phyloP scores from a whole-genome alignment of 2,329 filamentous ascomycete species.

The Botrytis squamosa region DNA sequence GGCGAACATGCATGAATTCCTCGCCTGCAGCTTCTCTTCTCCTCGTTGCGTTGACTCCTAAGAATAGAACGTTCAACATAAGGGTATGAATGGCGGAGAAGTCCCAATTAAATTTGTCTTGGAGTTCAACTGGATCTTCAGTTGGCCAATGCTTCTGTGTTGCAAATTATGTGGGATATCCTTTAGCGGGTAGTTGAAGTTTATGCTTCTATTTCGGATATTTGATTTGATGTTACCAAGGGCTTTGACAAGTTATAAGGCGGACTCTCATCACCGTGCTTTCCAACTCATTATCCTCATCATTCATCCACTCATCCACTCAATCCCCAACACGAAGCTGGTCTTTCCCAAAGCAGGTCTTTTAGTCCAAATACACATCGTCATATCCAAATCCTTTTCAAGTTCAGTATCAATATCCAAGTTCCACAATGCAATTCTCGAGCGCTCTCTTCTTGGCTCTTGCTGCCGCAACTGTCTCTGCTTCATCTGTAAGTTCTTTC shows the following conservation, averaged over 20 bases:
- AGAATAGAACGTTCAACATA: constrained; percentile 8
- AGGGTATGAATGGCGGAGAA: neutral
- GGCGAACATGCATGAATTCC: constrained; percentile 2
- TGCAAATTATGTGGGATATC: constrained; percentile 1
- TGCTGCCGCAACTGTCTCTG: constrained; percentile 29
- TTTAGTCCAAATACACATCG: neutral
- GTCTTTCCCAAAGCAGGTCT: constrained; percentile 7
- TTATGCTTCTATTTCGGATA: constrained; percentile 2
- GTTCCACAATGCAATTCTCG: constrained; percentile 35
- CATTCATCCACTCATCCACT: constrained; percentile 9
- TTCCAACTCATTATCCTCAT: neutral
- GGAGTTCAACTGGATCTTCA: neutral
- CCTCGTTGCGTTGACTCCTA: neutral
- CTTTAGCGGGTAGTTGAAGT: neutral
- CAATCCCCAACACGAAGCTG: neutral
- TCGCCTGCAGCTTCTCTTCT: neutral
- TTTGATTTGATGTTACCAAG: neutral
- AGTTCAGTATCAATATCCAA: constrained; percentile 21
- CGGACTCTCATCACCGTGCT: neutral
- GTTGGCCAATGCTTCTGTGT: constrained; percentile 5
- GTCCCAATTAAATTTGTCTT: neutral
- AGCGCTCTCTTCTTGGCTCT: constrained; percentile 31
- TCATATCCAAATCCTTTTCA: neutral
- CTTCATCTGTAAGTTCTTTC: constrained; percentile 24
- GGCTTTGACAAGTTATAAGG: constrained; percentile 11